Evolutionary conservation across 139 green algal species (phyloP).

Genomic region (Chlorella sp.): DNA sequence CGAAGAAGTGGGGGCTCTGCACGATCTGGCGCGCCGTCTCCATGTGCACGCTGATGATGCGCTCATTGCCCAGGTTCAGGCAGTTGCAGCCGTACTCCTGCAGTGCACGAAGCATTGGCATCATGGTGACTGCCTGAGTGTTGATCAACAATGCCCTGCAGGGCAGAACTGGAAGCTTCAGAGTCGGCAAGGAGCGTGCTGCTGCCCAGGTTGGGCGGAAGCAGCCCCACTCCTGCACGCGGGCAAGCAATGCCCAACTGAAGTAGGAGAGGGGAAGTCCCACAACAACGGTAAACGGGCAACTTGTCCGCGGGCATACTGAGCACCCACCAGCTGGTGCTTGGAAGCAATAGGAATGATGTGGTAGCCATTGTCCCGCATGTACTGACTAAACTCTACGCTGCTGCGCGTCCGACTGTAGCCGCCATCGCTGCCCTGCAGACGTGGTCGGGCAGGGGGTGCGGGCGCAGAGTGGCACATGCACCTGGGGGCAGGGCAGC

Average conservation of each 20-base stretch:
- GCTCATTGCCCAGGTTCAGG: conserved; percentile 87
- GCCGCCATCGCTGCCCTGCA: neutral
- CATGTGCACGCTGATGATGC: conserved; percentile 87
- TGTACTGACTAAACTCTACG: conserved; percentile 88
- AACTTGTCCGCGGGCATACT: too few relatives aligned
- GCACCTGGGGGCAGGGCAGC: too few relatives aligned
- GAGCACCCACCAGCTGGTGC: conserved; percentile 77
- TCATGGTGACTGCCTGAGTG: too few relatives aligned
- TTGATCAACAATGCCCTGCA: too few relatives aligned
- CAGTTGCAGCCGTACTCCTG: conserved; percentile 90
- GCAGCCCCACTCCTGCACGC: conserved; percentile 83
- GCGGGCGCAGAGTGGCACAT: too few relatives aligned
- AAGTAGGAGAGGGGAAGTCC: too few relatives aligned
- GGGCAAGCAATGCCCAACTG: too few relatives aligned
- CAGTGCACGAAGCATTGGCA: neutral
- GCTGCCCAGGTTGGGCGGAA: conserved; percentile 85
- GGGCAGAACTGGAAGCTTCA: too few relatives aligned
- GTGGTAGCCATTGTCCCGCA: conserved; percentile 82
- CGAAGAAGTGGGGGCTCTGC: conserved; percentile 77
- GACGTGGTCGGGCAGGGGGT: too few relatives aligned
- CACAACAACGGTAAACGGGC: too few relatives aligned
- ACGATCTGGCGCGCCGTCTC: conserved; percentile 85
- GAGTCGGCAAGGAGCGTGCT: conserved; percentile 15
- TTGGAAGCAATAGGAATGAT: conserved; percentile 90
- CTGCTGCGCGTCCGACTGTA: conserved; percentile 19